A percentile compares a stretch with the other conserved stretches of the same genome.
These are phyloP conservation scores for Alisma plantagoaquatica DNA, from an alignment of 106 monocot species.

Conservation along the genomic window DNA sequence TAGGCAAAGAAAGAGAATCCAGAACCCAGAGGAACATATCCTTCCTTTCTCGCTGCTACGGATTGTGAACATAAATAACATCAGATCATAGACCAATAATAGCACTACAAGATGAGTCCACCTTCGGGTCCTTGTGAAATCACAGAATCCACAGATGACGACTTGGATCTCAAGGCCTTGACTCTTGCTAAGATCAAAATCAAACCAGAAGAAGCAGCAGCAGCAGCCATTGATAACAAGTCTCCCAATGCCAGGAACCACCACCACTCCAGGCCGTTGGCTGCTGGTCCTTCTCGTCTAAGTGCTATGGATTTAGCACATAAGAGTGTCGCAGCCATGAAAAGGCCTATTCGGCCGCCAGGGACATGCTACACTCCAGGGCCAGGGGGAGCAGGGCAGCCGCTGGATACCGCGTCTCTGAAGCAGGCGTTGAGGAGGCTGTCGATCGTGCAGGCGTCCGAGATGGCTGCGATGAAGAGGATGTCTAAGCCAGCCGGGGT, in stretches of 20 bases:
- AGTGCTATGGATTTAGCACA: neutral
- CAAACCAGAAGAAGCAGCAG: constrained; percentile 12
- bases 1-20: no score
- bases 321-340: constrained; percentile 17
- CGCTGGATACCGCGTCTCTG: constrained; percentile 38
- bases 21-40: no score
- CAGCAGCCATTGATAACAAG: constrained; percentile 10
- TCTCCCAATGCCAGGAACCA: constrained; percentile 21
- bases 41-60: no score
- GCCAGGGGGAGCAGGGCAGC: constrained; percentile 24
- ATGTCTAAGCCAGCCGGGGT: constrained; percentile 28
- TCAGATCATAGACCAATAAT: no score
- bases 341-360: constrained; percentile 27
- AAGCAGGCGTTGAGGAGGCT: constrained; percentile 65
- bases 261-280: constrained; percentile 7
- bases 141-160: neutral
- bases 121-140: neutral
- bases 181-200: constrained; percentile 4
- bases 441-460: constrained; percentile 76
- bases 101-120: no score
- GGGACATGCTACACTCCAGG: no score
- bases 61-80: no score
- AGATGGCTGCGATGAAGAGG: constrained; percentile 75
- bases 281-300: constrained; percentile 6
- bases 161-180: neutral